Conservation (phyloP, 2,329 filamentous ascomycete genomes). For the Aspergillus tanneri region DNA sequence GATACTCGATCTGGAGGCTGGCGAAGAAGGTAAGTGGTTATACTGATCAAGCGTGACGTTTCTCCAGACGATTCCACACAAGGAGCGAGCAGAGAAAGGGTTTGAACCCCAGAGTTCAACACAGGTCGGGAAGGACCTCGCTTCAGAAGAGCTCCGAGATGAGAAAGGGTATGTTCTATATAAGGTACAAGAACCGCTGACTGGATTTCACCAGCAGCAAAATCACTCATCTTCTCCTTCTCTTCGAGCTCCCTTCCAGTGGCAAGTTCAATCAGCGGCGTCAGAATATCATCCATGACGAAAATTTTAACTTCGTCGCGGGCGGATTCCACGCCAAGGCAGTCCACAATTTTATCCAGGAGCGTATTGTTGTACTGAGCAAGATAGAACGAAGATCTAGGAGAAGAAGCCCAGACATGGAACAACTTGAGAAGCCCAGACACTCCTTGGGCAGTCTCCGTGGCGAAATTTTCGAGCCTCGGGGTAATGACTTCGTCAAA, state of each 20-base stretch:
- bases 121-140: constrained; percentile 68
- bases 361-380: constrained; percentile 59
- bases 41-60: constrained; percentile 73
- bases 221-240: constrained; percentile 44
- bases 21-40: constrained; percentile 75
- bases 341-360: constrained; percentile 70
- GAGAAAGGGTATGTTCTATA: constrained; percentile 63
- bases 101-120: constrained; percentile 74
- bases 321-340: constrained; percentile 68
- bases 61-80: constrained; percentile 64
- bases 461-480: constrained; percentile 72
- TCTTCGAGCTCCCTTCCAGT: constrained; percentile 54
- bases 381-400: constrained; percentile 68
- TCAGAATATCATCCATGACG: constrained; percentile 70
- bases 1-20: constrained; percentile 82
- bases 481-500: constrained; percentile 74
- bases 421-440: constrained; percentile 81
- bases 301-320: constrained; percentile 87
- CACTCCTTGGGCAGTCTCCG: constrained; percentile 84
- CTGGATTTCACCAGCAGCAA: constrained; percentile 41
- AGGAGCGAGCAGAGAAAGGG: constrained; percentile 72
- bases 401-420: constrained; percentile 72
- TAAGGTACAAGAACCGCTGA: constrained; percentile 51
- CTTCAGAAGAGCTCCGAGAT: constrained; percentile 54
- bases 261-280: constrained; percentile 64